Conservation (phyloP, 1,139 yeast genomes). For the Protomyces lactucae-debilis region DNA sequence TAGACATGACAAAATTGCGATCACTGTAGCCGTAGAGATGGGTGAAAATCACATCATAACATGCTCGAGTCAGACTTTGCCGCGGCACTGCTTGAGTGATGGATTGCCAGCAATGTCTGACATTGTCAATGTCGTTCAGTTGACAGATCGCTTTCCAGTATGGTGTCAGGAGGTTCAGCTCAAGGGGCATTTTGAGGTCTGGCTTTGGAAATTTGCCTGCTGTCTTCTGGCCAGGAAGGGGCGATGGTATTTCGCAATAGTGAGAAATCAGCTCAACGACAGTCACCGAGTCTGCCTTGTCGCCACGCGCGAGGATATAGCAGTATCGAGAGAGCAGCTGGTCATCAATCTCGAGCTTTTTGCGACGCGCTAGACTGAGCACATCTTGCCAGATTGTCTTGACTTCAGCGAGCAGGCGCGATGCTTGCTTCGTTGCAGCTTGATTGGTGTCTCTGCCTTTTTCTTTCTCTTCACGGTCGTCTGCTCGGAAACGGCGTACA, state of each 20-base stretch:
- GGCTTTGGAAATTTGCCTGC: not conserved
- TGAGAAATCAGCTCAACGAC: not conserved
- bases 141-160: not conserved
- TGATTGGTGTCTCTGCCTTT: not conserved
- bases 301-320: not conserved
- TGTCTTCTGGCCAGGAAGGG: not conserved
- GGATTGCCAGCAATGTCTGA: not conserved
- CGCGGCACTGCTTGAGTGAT: not conserved
- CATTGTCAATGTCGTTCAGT: not conserved
- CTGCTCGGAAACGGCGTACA: not conserved
- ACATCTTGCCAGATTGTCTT: conserved; percentile 12
- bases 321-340: conserved; percentile 5
- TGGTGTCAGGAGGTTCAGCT: not conserved
- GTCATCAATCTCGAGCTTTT: conserved; percentile 5
- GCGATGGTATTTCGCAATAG: not conserved
- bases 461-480: not conserved
- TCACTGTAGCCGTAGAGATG: not conserved
- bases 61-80: not conserved
- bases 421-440: not conserved
- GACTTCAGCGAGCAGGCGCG: not conserved
- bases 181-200: not conserved
- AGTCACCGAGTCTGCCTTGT: not conserved
- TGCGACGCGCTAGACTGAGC: not conserved
- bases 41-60: not conserved
- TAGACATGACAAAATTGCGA: not conserved